Conservation (phyloP, 352 stramenopile genomes). For the Halophytophthora batemanensis region DNA sequence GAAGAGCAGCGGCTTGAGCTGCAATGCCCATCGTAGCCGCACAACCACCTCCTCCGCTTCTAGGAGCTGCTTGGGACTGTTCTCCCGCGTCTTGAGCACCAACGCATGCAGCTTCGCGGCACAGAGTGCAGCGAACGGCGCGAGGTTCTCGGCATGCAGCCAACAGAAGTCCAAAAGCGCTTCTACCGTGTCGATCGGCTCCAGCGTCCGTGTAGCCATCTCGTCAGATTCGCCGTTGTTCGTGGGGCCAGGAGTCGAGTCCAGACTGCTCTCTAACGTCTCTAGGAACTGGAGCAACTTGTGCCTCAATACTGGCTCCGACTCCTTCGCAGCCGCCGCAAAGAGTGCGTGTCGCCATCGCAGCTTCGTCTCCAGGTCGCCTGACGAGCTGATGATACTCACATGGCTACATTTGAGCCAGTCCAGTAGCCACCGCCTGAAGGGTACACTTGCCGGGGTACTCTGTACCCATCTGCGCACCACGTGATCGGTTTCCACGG, state of each 20-base stretch:
- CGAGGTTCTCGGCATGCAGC: constrained; percentile 27
- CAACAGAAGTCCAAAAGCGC: constrained; percentile 47
- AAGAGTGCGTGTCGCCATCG: constrained; percentile 36
- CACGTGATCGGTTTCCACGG: constrained; percentile 20
- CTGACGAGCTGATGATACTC: background rate
- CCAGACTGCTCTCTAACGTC: constrained; percentile 7
- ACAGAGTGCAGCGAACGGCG: constrained; percentile 33
- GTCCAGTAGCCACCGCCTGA: constrained; percentile 35
- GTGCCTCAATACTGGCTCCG: constrained; percentile 18
- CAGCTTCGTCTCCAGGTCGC: constrained; percentile 7
- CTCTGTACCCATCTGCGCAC: constrained; percentile 29
- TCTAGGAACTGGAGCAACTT: constrained; percentile 27
- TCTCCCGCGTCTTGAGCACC: constrained; percentile 7
- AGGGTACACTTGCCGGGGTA: constrained; percentile 10
- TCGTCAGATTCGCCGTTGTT: background rate
- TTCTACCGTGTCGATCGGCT: constrained; percentile 16
- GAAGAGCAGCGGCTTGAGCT: constrained; percentile 44
- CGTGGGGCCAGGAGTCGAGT: background rate
- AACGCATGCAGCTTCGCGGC: constrained; percentile 41
- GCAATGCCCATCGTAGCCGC: constrained; percentile 37
- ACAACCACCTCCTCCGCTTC: constrained; percentile 25
- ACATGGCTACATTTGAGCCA: constrained; percentile 25
- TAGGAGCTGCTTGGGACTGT: constrained; percentile 9
- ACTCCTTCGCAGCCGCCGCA: constrained; percentile 32
- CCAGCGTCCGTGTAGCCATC: background rate